Percentiles rank a stretch among this genome's conserved stretches.
Evolutionary conservation across 202 grass and related monocot species (phyloP).

Genomic region (Musa balbisiana): DNA sequence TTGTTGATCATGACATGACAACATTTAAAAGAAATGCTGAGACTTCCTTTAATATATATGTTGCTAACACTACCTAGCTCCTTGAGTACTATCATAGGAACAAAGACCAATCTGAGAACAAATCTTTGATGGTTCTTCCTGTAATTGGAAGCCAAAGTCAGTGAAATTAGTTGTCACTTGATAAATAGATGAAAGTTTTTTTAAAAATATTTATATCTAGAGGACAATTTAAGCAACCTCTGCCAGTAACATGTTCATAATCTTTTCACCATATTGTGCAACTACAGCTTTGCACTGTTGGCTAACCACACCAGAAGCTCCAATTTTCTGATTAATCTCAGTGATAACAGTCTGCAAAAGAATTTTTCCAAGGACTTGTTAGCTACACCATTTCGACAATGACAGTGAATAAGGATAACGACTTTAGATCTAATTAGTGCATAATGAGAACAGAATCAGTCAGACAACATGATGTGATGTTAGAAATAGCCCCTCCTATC

Average conservation of each 20-base stretch:
- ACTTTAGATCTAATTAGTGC: not conserved
- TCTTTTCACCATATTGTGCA: constrained; percentile 37
- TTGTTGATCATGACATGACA: not conserved
- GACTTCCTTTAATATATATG: no score
- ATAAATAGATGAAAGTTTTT: not conserved
- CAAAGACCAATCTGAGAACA: constrained; percentile 73
- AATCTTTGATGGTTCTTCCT: constrained; percentile 42
- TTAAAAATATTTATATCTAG: not conserved
- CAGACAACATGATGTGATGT: no score
- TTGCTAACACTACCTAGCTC: constrained; percentile 28
- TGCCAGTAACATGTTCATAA: constrained; percentile 32
- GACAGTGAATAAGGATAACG: not conserved
- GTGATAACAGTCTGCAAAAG: constrained; percentile 34
- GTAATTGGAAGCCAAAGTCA: not conserved
- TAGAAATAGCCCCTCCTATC: no score
- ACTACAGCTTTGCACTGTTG: constrained; percentile 44
- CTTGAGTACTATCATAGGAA: constrained; percentile 31
- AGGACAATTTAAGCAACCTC: constrained; percentile 21
- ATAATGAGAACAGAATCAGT: not conserved
- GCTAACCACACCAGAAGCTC: constrained; percentile 40
- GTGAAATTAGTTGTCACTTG: not conserved
- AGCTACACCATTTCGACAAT: not conserved
- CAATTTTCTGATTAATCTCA: constrained; percentile 42
- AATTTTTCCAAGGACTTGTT: not conserved
- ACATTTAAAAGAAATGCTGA: no score